Percentiles rank a stretch among this genome's conserved stretches.
These are phyloP conservation scores for Discostella stelligeroides DNA, from an alignment of 108 stramenopile species.

Conservation along the genomic window DNA sequence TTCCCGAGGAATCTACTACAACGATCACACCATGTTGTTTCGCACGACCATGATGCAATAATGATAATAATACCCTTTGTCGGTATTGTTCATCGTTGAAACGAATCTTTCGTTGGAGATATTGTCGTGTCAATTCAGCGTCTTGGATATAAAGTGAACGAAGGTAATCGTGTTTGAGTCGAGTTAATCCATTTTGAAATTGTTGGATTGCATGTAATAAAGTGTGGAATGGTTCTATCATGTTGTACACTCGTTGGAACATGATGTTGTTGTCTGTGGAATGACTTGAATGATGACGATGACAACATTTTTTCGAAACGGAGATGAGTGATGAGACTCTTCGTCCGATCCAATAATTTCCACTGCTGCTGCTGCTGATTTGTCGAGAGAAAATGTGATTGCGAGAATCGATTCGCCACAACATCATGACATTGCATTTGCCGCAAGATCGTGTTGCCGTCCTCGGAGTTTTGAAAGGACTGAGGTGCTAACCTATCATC, in stretches of 20 bases:
- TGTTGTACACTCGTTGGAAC: too few species aligned
- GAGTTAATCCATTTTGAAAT: conserved; percentile 21
- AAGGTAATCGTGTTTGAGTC: conserved; percentile 19
- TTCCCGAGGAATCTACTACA: too few species aligned
- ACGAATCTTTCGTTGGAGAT: conserved; percentile 17
- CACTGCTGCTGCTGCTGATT: background rate
- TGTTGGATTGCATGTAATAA: conserved; percentile 12
- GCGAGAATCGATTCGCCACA: background rate
- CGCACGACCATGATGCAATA: too few species aligned
- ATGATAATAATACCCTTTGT: background rate
- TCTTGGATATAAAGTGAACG: conserved; percentile 30
- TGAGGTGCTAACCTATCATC: too few species aligned
- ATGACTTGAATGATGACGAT: background rate
- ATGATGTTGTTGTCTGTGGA: too few species aligned
- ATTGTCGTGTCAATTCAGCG: conserved; percentile 11
- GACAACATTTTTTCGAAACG: too few species aligned
- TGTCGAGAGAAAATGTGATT: background rate
- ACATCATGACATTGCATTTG: background rate
- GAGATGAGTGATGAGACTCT: background rate
- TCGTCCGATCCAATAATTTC: too few species aligned
- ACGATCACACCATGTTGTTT: too few species aligned
- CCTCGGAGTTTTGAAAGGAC: too few species aligned
- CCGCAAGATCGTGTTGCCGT: background rate
- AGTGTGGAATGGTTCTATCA: background rate
- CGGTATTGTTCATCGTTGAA: conserved; percentile 6